These are phyloP conservation scores for Flaveria bidentis DNA, from an alignment of 129 eudicot genomes.

Conservation along the genomic window DNA sequence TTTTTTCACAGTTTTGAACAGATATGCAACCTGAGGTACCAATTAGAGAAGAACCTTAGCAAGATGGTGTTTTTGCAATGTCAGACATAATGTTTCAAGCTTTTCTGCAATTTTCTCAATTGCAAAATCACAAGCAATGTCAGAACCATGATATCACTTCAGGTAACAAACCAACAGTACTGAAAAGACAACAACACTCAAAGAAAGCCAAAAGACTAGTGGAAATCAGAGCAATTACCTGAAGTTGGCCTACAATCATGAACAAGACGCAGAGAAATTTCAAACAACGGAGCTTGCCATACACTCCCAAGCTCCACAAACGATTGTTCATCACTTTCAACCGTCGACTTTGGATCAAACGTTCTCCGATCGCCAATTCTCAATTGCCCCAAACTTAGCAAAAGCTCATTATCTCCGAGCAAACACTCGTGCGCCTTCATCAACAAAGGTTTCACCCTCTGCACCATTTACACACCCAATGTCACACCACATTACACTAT, in stretches of 20 bases:
- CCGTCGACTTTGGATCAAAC: conserved; percentile 4
- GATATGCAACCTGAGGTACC: conserved; percentile 38
- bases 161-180: neutral
- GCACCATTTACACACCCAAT: conserved; percentile 29
- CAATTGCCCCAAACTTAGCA: conserved; percentile 45
- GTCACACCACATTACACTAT: neutral
- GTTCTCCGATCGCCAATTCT: conserved; percentile 24
- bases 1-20: conserved; percentile 38
- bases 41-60: conserved; percentile 2
- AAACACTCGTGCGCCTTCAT: conserved; percentile 69
- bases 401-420: conserved; percentile 46
- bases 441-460: conserved; percentile 60
- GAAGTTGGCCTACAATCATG: conserved; percentile 23
- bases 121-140: neutral
- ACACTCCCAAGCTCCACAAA: conserved; percentile 75
- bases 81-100: no score
- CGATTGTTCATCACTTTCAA: conserved; percentile 37
- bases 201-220: neutral
- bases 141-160: conserved; percentile 4
- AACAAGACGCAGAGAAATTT: conserved; percentile 45
- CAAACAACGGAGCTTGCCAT: conserved; percentile 90
- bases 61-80: neutral
- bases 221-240: conserved; percentile 13
- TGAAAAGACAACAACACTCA: neutral
- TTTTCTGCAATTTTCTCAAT: neutral